phyloP scores from a whole-genome alignment of 2,329 filamentous ascomycete genomes.

The Torrubiella hemipterigena region DNA sequence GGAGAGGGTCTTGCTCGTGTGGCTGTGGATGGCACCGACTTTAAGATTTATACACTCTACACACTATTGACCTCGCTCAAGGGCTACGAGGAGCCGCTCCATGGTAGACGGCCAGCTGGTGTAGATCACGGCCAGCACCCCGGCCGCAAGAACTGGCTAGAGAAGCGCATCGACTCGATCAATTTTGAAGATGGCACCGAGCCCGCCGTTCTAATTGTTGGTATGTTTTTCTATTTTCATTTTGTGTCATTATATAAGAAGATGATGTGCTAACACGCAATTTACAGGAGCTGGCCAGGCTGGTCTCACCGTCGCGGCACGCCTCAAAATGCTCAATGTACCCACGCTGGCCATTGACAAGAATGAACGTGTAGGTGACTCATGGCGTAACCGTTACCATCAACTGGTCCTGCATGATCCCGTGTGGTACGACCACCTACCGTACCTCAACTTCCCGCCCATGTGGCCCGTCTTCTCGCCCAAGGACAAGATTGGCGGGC shows the following conservation, averaged over 20 bases:
- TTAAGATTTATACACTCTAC: conserved; percentile 47
- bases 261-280: neutral
- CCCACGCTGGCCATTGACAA: conserved; percentile 31
- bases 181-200: conserved; percentile 8
- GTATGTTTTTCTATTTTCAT: conserved; percentile 3
- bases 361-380: conserved; percentile 33
- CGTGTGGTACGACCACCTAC: conserved; percentile 44
- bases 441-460: conserved; percentile 48
- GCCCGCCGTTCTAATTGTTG: conserved; percentile 10
- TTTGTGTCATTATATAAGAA: neutral
- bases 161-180: conserved; percentile 7
- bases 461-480: conserved; percentile 56
- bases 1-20: conserved; percentile 10
- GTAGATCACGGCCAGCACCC: conserved; percentile 23
- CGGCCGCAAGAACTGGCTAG: conserved; percentile 11
- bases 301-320: conserved; percentile 31
- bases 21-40: conserved; percentile 14
- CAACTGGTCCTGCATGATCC: conserved; percentile 51
- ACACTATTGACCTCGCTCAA: conserved; percentile 38
- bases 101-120: conserved; percentile 33
- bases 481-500: conserved; percentile 55
- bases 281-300: conserved; percentile 32
- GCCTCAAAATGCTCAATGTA: conserved; percentile 32
- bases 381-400: conserved; percentile 47
- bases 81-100: conserved; percentile 32